Evolutionary conservation across 1,284 basidiomycete species (phyloP), one percentile per base, ranked within the genome.

Genomic region (Golubevia pallescens): DNA sequence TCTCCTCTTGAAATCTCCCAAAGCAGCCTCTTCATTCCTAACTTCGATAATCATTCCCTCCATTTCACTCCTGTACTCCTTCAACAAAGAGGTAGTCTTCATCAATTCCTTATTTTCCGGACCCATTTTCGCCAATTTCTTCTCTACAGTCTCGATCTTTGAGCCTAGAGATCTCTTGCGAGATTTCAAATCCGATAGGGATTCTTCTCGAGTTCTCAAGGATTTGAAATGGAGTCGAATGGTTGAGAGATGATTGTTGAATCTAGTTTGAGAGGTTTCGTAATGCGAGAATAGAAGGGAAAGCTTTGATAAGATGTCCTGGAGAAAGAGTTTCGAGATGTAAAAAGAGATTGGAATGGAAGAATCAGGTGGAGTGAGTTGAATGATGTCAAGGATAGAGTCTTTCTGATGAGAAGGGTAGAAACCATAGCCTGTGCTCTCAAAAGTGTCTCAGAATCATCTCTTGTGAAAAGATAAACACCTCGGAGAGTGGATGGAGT

Each of bases 91-190:
- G 3, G 82, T 85, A 60, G 81, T 80, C 69, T 78, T 79, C 67
- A 77, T 75, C 28, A 85, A 71, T 60, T 85, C 81, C 66, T 84
- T 84, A 67, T 85, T 85, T 62, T 85, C 82, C 2, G 82, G 82
- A 0, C 81, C 81, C 82, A 85, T 85, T 68, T 78, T 81, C n/a
- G 80, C 64, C 8, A 85, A 67, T 70, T 80, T 82, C 64, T 70
- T 74, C 63, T 85, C 82, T 14, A 85, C 71, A 8, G 71, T 67
- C 58, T 85, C 82, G 54, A 85, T 85, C 23, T 75, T 77, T 21
- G 73, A 69, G 3, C 69, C 72, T 16, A 85, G 70, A 1, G 73
- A 65, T 51, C 79, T 72, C 57, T 80, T 82, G 24, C 75, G 63
- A n/a, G 58, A 24, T 62, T 80, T 84, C 57, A 85, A 67, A 16